Conservation (phyloP, 176 grass and related monocot species). For the Puccinellia tenuiflora region DNA sequence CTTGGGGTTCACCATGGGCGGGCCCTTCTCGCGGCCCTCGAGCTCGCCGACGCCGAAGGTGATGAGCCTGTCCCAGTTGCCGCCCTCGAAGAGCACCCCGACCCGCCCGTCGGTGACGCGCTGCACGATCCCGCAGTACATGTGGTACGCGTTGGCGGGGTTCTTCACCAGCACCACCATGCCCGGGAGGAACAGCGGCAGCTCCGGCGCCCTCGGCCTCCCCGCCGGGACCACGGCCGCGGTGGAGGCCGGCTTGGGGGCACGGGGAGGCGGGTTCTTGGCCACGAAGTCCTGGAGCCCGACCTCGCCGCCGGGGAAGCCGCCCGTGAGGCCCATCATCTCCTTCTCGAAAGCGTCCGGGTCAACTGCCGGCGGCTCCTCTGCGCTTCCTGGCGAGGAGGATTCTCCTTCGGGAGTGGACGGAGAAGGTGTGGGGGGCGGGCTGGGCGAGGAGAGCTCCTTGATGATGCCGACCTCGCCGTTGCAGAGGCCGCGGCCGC, state of each 20-base stretch:
- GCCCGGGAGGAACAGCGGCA: constrained; percentile 7
- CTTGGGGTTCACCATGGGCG: constrained; percentile 80
- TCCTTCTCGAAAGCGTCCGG: constrained; percentile 61
- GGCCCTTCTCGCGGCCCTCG: constrained; percentile 77
- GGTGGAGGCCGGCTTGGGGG: neutral
- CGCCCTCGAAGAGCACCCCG: constrained; percentile 83
- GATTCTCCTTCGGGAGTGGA: neutral
- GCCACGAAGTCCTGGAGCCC: constrained; percentile 68
- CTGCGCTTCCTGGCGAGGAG: neutral
- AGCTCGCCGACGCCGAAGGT: constrained; percentile 53
- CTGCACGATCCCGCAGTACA: constrained; percentile 16
- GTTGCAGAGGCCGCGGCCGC: constrained; percentile 12
- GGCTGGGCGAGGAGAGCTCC: constrained; percentile 36
- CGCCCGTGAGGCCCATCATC: constrained; percentile 48
- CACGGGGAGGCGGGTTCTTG: constrained; percentile 53
- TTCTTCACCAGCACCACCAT: constrained; percentile 12
- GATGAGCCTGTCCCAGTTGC: constrained; percentile 62
- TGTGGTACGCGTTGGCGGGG: neutral
- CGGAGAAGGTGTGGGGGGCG: neutral
- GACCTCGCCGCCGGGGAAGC: constrained; percentile 85
- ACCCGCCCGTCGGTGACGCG: constrained; percentile 72
- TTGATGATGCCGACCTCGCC: constrained; percentile 40
- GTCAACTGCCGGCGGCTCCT: neutral
- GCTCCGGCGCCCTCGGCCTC: constrained; percentile 31
- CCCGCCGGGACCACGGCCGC: neutral